Evolutionary conservation across 495 filamentous ascomycete genomes (phyloP).

Genomic region (Talaromyces adpressus): DNA sequence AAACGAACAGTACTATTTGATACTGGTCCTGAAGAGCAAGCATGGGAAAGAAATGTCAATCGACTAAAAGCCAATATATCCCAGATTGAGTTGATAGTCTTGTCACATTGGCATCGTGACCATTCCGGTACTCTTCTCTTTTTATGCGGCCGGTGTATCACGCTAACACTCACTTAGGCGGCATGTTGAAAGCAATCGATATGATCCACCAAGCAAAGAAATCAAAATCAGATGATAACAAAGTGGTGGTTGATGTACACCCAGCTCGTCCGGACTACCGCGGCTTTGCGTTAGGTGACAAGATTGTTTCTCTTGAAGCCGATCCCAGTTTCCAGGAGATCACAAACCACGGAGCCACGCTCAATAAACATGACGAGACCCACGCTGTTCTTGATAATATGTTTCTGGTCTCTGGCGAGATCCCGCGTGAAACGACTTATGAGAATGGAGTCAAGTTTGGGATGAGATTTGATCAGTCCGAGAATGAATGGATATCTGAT

Average conservation of each 20-base stretch:
- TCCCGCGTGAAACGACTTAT: slow-evolving; percentile 47
- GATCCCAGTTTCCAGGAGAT: slow-evolving; percentile 52
- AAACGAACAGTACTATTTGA: slow-evolving; percentile 54
- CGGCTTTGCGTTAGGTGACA: slow-evolving; percentile 36
- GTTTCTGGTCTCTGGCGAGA: slow-evolving; percentile 52
- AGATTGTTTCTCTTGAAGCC: slow-evolving; percentile 46
- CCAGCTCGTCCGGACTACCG: slow-evolving; percentile 48
- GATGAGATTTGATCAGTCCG: slow-evolving; percentile 37
- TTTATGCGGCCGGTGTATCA: not conserved
- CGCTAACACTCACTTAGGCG: slow-evolving; percentile 26
- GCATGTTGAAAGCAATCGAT: slow-evolving; percentile 36
- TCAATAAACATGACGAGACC: slow-evolving; percentile 35
- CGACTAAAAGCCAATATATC: slow-evolving; percentile 46
- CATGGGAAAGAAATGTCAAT: slow-evolving; percentile 48
- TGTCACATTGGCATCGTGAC: slow-evolving; percentile 65
- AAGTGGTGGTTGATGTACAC: slow-evolving; percentile 46
- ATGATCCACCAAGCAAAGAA: slow-evolving; percentile 43
- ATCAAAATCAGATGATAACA: slow-evolving; percentile 15
- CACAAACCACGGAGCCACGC: slow-evolving; percentile 33
- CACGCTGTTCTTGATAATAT: slow-evolving; percentile 48
- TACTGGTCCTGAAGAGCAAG: slow-evolving; percentile 49
- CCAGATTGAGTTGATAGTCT: slow-evolving; percentile 66
- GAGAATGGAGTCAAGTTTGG: slow-evolving; percentile 45
- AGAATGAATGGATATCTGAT: slow-evolving; percentile 46
- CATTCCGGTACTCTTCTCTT: slow-evolving; percentile 37